Base-by-base conservation (phyloP, 1,284 basidiomycete species). In the Leucoagaricus sp. region DNA sequence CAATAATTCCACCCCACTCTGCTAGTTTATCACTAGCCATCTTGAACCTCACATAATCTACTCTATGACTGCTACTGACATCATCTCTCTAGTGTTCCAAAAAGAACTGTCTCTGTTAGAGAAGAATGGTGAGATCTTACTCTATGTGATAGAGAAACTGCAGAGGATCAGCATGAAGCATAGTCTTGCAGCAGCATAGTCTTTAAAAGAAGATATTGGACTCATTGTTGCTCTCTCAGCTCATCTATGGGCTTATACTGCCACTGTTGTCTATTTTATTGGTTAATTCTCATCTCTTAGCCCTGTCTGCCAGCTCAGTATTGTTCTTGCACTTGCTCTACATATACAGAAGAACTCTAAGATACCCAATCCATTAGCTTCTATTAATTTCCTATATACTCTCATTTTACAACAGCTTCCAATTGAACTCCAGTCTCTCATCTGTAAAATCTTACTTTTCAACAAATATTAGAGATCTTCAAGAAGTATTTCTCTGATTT, bases 231-330 rank as follows among this genome's bases (percentile, higher is more conserved):
- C 44, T 1, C 61, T 61, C 29, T 57, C 67, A 4, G 62, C 65
- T 15, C 65, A 65, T 3, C 67, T 66, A 54, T 71, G 69, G 31
- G 65, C 69, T 42, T 71, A 69, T 49, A 64, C 66, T 3, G 58
- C 62, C 7, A 67, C 64, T 4, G 62, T 69, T 15, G 49, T 69
- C 2, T 63, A 63, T 42, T 71, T 62, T 50, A 44, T 71, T 23
- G 17, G 44, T 5, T 34, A 36, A 13, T 17, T 10, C 7, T 13
- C 26, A 2, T 38, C 34, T 15, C n/a, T 28, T n/a, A 25, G 49
- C 9, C 49, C 49, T 9, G 36, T 31, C 2, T 33, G 40, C 23
- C 49, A 40, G n/a, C 23, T 41, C 25, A 19, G 23, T 10, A 10
- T n/a, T 3, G 49, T 50, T 12, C 36, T 50, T 4, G 12, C 23